Conservation (phyloP, 192 early-diverging fungal species). For the Entomortierella lignicola region DNA sequence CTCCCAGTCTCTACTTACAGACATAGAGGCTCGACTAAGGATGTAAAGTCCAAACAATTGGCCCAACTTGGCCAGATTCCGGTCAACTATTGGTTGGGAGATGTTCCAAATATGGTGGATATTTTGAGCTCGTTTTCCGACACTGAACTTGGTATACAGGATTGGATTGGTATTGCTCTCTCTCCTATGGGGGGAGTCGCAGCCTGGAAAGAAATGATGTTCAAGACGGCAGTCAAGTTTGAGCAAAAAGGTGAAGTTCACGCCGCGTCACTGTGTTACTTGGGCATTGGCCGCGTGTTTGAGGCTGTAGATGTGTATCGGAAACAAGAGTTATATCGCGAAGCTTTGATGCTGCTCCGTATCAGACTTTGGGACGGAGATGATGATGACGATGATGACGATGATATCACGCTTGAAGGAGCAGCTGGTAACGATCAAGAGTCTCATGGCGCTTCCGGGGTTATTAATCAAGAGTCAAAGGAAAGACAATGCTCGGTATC, state of each 20-base stretch:
- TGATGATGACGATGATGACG: slow-evolving; percentile 5
- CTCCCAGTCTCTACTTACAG: neutral
- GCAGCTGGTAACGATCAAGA: neutral
- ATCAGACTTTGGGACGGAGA: slow-evolving; percentile 34
- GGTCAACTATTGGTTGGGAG: slow-evolving; percentile 39
- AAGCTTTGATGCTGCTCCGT: slow-evolving; percentile 42
- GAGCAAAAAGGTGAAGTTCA: slow-evolving; percentile 43
- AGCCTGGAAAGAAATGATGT: slow-evolving; percentile 58
- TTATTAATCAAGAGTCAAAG: neutral
- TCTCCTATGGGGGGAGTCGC: slow-evolving; percentile 62
- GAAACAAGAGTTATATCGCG: slow-evolving; percentile 52
- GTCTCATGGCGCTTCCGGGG: neutral
- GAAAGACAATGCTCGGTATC: neutral
- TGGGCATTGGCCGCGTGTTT: slow-evolving; percentile 55
- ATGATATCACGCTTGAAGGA: neutral
- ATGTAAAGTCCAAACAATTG: neutral
- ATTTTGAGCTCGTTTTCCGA: slow-evolving; percentile 15
- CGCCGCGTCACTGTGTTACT: slow-evolving; percentile 54
- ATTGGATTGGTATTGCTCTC: slow-evolving; percentile 63
- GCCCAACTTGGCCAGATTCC: slow-evolving; percentile 34
- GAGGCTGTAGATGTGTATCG: slow-evolving; percentile 59
- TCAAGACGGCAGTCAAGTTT: slow-evolving; percentile 54
- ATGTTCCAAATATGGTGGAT: slow-evolving; percentile 36
- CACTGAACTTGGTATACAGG: slow-evolving; percentile 41
- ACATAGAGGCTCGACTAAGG: neutral